Percentiles rank a stretch among this genome's conserved stretches.
Conservation (phyloP, 139 green algal genomes). For the Tetradesmus obliquus region DNA sequence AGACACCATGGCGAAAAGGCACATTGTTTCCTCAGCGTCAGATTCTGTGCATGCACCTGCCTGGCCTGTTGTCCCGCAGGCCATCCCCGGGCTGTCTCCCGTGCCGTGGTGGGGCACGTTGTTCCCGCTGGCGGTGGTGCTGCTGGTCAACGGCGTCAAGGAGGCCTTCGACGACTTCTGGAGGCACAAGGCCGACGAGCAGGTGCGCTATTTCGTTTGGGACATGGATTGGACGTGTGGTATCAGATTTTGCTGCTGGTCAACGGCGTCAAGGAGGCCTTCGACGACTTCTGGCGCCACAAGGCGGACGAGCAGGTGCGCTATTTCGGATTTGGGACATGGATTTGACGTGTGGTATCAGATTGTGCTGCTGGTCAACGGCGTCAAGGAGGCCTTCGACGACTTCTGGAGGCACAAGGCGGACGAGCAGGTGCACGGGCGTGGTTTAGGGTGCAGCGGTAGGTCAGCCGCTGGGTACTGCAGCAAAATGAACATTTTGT, state of each 20-base stretch:
- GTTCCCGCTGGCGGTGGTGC: constrained; percentile 81
- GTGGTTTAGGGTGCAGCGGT: neutral
- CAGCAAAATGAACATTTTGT: too few species aligned
- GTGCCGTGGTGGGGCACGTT: constrained; percentile 77
- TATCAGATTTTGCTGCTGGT: constrained; percentile 84
- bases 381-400: constrained; percentile 77
- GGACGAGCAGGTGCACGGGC: constrained; percentile 24
- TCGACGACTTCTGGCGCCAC: constrained; percentile 62
- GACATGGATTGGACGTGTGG: too few species aligned
- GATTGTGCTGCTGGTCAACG: constrained; percentile 84
- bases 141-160: constrained; percentile 84
- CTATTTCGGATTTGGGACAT: neutral
- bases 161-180: constrained; percentile 67
- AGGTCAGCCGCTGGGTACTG: neutral
- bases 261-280: constrained; percentile 82
- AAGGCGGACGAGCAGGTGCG: constrained; percentile 33
- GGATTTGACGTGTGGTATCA: too few species aligned
- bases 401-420: constrained; percentile 58
- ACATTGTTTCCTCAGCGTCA: neutral
- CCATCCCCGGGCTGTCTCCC: constrained; percentile 68
- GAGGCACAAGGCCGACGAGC: constrained; percentile 51
- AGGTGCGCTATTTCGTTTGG: constrained; percentile 5
- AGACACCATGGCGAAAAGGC: too few species aligned
- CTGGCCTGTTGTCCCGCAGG: neutral
- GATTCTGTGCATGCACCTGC: too few species aligned